Evolutionary conservation across 257 asterid genomes (phyloP).

Genomic region (Plantago elongata): DNA sequence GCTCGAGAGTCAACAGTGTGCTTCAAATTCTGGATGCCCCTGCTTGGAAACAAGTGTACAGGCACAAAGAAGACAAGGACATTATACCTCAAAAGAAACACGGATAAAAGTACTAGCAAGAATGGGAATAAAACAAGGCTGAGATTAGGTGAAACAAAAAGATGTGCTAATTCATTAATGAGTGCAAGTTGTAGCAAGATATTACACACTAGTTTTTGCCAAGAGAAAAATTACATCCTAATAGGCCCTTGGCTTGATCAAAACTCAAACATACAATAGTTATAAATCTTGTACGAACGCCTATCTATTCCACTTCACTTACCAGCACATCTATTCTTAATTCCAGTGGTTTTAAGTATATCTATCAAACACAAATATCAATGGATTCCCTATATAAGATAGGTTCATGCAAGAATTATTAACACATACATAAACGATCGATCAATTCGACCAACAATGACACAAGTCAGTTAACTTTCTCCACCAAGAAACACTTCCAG

Average conservation of each 20-base stretch:
- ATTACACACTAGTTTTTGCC: neutral
- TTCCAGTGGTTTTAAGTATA: neutral
- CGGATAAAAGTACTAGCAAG: too few species aligned
- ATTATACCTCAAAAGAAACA: too few species aligned
- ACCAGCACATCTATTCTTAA: slow-evolving; percentile 7
- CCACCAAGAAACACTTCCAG: neutral
- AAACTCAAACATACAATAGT: neutral
- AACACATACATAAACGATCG: neutral
- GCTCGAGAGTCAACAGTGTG: too few species aligned
- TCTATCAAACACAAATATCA: neutral
- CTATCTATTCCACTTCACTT: neutral
- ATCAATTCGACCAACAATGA: neutral
- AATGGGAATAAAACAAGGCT: too few species aligned
- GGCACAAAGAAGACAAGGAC: too few species aligned
- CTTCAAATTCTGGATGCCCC: too few species aligned
- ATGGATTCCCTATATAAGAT: neutral
- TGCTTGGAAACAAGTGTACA: too few species aligned
- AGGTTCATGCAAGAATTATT: neutral
- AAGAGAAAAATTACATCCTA: slow-evolving; percentile 2
- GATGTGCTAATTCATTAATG: slow-evolving; percentile 4
- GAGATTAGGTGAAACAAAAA: neutral
- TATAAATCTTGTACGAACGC: neutral
- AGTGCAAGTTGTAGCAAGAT: neutral
- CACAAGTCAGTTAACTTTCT: neutral
- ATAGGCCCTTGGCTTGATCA: neutral